Evolutionary conservation across 1,139 yeast species (phyloP).

Genomic region (Saccharomycopsis hybrid): DNA sequence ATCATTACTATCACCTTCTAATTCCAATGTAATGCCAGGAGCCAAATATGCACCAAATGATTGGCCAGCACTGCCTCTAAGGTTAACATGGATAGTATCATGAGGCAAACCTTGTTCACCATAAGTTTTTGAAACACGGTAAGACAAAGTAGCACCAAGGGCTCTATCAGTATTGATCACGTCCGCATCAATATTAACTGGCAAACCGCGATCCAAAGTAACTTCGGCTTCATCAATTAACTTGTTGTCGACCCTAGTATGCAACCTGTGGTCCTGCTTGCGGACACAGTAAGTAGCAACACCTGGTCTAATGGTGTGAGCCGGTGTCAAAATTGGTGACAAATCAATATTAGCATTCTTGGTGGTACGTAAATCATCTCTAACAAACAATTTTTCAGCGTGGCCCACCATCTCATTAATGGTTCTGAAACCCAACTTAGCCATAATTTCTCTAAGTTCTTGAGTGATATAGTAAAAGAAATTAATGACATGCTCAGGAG

Average conservation of each 20-base stretch:
- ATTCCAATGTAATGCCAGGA: conserved; percentile 88
- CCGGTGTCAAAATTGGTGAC: conserved; percentile 92
- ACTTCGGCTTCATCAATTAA: conserved; percentile 92
- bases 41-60: conserved; percentile 98
- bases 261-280: conserved; percentile 91
- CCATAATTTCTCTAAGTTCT: conserved; percentile 90
- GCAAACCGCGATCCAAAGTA: conserved; percentile 88
- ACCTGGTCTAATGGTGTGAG: conserved; percentile 96
- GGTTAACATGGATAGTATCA: conserved; percentile 90
- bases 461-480: conserved; percentile 93
- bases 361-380: conserved; percentile 80
- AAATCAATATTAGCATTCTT: conserved; percentile 90
- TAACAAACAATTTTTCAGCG: conserved; percentile 80
- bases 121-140: conserved; percentile 85
- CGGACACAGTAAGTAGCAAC: conserved; percentile 90
- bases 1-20: conserved; percentile 97
- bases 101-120: conserved; percentile 94
- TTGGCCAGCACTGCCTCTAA: conserved; percentile 94
- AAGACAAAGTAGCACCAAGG: conserved; percentile 88
- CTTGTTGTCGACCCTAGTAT: conserved; percentile 90
- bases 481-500: conserved; percentile 97
- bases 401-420: conserved; percentile 98
- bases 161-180: conserved; percentile 96
- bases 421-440: conserved; percentile 89
- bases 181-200: conserved; percentile 88